phyloP scores from a whole-genome alignment of 108 stramenopile genomes.

The Stephanodiscus triporus region DNA sequence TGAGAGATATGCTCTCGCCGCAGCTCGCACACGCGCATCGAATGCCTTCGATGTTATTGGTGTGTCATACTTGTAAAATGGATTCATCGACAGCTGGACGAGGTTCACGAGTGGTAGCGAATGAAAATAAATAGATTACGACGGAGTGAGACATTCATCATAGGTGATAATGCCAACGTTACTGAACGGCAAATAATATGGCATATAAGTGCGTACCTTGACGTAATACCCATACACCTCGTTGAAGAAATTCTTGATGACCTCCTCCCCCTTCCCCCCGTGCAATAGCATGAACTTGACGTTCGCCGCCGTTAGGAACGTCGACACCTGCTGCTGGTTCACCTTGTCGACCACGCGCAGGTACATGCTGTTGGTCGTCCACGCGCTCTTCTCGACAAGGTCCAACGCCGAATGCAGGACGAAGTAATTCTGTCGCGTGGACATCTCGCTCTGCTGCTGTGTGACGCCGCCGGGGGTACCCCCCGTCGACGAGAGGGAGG shows the following conservation, averaged over 20 bases:
- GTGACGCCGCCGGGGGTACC: constrained; percentile 11
- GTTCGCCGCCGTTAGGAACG: constrained; percentile 90
- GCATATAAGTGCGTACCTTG: constrained; percentile 61
- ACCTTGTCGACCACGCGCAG: constrained; percentile 92
- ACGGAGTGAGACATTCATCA: not conserved
- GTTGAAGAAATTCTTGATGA: constrained; percentile 87
- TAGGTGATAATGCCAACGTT: too few relatives aligned
- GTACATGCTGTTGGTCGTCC: constrained; percentile 90
- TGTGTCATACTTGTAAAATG: constrained; percentile 92
- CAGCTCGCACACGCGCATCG: constrained; percentile 78
- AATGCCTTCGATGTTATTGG: constrained; percentile 87
- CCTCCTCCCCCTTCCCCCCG: constrained; percentile 84
- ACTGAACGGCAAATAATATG: too few relatives aligned
- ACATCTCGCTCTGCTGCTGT: constrained; percentile 61
- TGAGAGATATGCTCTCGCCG: constrained; percentile 69
- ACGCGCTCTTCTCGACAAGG: constrained; percentile 89
- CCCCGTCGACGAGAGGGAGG: constrained; percentile 23
- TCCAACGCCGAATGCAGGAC: constrained; percentile 93
- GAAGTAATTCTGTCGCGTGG: constrained; percentile 92
- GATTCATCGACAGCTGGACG: constrained; percentile 89
- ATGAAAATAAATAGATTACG: not conserved
- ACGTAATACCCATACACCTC: constrained; percentile 95
- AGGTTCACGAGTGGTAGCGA: not conserved
- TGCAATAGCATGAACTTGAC: constrained; percentile 93
- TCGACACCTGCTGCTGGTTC: constrained; percentile 92